A percentile compares a stretch with the other conserved stretches of the same genome.
Evolutionary conservation across 352 stramenopile genomes (phyloP).

Genomic region (Peronospora belbahrii): DNA sequence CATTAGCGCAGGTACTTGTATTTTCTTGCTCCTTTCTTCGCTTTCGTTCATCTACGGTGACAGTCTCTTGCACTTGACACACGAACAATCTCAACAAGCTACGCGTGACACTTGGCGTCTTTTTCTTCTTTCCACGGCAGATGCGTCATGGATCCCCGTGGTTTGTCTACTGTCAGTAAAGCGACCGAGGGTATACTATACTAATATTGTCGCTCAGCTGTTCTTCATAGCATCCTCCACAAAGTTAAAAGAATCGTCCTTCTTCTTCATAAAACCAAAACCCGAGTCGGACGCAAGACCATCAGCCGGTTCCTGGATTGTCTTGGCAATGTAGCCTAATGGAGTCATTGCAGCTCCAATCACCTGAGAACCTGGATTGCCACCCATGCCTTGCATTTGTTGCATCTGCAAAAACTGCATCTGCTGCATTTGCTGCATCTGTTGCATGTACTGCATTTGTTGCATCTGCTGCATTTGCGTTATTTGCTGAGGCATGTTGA

Average conservation of each 20-base stretch:
- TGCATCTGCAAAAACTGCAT: conserved; percentile 67
- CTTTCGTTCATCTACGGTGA: conserved; percentile 25
- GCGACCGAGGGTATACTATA: conserved; percentile 45
- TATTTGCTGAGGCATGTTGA: conserved; percentile 44
- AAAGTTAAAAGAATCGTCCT: conserved; percentile 87
- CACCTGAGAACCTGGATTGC: conserved; percentile 50
- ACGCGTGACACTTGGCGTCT: too few species aligned
- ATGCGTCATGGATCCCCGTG: conserved; percentile 23
- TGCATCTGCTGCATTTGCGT: conserved; percentile 58
- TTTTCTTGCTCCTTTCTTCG: conserved; percentile 18
- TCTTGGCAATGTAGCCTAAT: conserved; percentile 82
- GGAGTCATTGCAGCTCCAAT: conserved; percentile 82
- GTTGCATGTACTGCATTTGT: conserved; percentile 52
- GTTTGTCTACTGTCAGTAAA: conserved; percentile 25
- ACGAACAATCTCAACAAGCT: conserved; percentile 7
- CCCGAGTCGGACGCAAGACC: conserved; percentile 54
- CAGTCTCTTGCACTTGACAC: conserved; percentile 7
- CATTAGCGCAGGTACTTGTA: conserved; percentile 18
- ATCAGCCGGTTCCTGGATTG: conserved; percentile 76
- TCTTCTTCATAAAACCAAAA: conserved; percentile 85
- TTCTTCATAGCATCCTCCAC: conserved; percentile 87
- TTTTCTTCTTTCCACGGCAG: conserved; percentile 17
- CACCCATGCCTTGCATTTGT: conserved; percentile 53
- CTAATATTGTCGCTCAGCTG: conserved; percentile 36
- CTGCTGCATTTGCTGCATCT: conserved; percentile 69